These are phyloP conservation scores for Catharanthus roseus DNA, from an alignment of 257 asterid species.

Conservation along the genomic window DNA sequence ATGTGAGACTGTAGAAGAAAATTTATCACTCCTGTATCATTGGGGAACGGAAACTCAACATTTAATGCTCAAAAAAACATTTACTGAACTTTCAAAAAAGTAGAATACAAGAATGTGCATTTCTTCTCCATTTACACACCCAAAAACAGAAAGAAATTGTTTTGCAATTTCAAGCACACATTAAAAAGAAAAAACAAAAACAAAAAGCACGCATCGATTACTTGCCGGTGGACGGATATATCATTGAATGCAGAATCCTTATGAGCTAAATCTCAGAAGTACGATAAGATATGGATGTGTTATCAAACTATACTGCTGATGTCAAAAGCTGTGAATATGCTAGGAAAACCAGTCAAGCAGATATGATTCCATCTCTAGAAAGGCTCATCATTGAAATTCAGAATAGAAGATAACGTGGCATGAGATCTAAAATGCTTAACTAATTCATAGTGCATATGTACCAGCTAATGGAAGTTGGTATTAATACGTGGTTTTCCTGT, in stretches of 20 bases:
- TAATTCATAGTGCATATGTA: not conserved
- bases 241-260: not conserved
- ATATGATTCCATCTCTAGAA: not conserved
- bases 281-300: not conserved
- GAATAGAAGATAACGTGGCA: not conserved
- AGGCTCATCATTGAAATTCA: not conserved
- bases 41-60: not conserved
- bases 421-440: not conserved
- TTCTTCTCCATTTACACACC: not conserved
- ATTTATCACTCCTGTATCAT: not conserved
- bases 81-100: not conserved
- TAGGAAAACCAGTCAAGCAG: not conserved
- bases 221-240: not conserved
- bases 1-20: not conserved
- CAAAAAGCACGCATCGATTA: not conserved
- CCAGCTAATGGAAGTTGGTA: not conserved
- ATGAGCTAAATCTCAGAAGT: not conserved
- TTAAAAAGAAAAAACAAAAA: too few species aligned
- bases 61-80: not conserved
- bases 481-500: not conserved
- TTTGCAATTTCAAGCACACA: not conserved
- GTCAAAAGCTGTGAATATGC: not conserved
- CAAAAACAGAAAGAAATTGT: not conserved
- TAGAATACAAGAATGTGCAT: not conserved
- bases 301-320: not conserved